Evolutionary conservation across 169 alveolate species (phyloP).

Genomic region (Besnoitia besnoiti): DNA sequence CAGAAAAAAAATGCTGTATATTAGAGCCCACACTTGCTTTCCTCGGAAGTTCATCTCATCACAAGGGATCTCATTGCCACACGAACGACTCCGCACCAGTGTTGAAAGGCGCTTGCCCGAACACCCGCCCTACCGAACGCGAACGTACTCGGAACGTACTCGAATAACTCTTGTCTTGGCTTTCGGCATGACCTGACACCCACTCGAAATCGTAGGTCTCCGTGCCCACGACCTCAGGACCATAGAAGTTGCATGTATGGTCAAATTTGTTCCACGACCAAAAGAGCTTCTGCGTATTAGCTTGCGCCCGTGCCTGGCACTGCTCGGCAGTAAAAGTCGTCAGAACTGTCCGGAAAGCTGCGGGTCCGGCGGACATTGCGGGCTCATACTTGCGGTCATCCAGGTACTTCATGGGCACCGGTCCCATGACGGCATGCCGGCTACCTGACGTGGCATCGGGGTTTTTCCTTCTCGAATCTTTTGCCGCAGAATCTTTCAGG

Average conservation of each 20-base stretch:
- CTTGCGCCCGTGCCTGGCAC: neutral
- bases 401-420: neutral
- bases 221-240: neutral
- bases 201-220: neutral
- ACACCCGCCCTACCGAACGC: too few relatives aligned
- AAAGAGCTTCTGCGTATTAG: neutral
- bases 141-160: neutral
- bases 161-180: neutral
- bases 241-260: neutral
- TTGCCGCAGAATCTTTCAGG: neutral
- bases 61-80: too few relatives aligned
- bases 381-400: neutral
- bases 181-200: neutral
- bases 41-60: too few relatives aligned
- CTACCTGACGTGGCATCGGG: neutral
- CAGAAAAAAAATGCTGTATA: too few relatives aligned
- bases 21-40: too few relatives aligned
- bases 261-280: neutral
- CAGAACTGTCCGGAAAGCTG: neutral
- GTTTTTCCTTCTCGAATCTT: neutral
- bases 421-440: neutral
- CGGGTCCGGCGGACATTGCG: neutral
- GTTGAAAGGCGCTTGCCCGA: too few relatives aligned
- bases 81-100: too few relatives aligned
- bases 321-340: neutral